Evolutionary conservation across 495 filamentous ascomycete species (phyloP).

Genomic region (Annulohypoxylon maeteangense): DNA sequence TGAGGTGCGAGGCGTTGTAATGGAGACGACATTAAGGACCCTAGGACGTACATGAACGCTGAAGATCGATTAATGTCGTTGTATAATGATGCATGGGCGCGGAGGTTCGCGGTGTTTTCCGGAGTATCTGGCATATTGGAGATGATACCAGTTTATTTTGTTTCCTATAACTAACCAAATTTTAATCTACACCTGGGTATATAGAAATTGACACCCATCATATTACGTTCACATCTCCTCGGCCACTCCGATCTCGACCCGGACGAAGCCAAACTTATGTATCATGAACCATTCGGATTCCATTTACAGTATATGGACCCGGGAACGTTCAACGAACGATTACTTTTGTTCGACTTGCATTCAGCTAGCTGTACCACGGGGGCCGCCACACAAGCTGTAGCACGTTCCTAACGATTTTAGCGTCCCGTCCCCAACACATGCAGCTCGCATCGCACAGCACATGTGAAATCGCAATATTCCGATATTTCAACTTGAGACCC

Average conservation of each 20-base stretch:
- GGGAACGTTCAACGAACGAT: neutral
- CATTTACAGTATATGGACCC: neutral
- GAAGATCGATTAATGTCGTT: neutral
- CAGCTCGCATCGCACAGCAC: slow-evolving; percentile 13
- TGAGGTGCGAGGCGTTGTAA: neutral
- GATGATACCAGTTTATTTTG: slow-evolving; percentile 30
- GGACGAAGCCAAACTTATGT: neutral
- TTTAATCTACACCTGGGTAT: neutral
- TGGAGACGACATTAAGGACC: neutral
- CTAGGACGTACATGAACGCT: neutral
- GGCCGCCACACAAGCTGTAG: slow-evolving; percentile 6
- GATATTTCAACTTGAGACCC: neutral
- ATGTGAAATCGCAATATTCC: neutral
- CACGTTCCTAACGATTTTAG: neutral
- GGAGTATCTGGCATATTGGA: slow-evolving; percentile 11
- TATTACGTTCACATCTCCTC: neutral
- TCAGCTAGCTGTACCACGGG: neutral
- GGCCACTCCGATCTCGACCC: neutral
- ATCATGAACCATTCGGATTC: neutral
- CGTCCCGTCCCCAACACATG: neutral
- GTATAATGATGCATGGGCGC: slow-evolving; percentile 1
- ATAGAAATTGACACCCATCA: neutral
- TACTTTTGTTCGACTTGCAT: slow-evolving; percentile 14
- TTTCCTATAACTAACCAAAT: neutral
- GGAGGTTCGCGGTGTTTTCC: neutral